These are phyloP conservation scores for Metarhizium sp. DNA, from an alignment of 2,329 filamentous ascomycete species.

Conservation along the genomic window DNA sequence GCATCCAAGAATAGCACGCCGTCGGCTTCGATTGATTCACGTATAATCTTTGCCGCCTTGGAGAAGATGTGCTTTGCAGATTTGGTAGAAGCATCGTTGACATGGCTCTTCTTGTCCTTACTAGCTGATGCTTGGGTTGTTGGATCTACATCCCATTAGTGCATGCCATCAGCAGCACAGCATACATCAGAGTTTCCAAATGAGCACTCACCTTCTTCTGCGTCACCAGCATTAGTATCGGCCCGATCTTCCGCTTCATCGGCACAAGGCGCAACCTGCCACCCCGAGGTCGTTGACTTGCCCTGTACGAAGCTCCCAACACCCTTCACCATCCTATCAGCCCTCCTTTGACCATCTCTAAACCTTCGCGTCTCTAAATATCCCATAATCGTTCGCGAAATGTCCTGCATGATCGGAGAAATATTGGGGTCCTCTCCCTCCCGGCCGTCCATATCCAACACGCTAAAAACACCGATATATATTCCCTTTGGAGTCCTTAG, in stretches of 20 bases:
- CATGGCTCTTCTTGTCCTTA: background rate
- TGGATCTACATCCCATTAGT: background rate
- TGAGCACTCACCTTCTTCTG: background rate
- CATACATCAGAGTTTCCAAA: background rate
- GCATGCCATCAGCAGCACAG: background rate
- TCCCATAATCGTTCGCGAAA: conserved; percentile 23
- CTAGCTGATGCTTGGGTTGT: background rate
- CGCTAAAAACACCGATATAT: conserved; percentile 32
- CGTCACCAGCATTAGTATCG: background rate
- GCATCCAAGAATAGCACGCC: conserved; percentile 25
- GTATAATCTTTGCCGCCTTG: conserved; percentile 34
- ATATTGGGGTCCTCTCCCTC: conserved; percentile 14
- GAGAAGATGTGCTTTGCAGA: conserved; percentile 22
- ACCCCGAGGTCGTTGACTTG: conserved; percentile 18
- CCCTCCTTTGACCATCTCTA: conserved; percentile 17
- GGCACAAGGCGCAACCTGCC: conserved; percentile 7
- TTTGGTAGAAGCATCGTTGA: conserved; percentile 1
- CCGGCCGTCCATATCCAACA: conserved; percentile 13
- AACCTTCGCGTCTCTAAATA: conserved; percentile 24
- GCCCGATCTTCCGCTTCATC: background rate
- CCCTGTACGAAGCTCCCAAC: conserved; percentile 27
- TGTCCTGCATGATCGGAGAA: conserved; percentile 16
- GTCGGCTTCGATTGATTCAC: conserved; percentile 30
- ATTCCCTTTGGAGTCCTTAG: conserved; percentile 29
- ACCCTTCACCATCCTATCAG: conserved; percentile 27